These are phyloP conservation scores for Silybum marianum DNA, from an alignment of 129 eudicot species.

Conservation along the genomic window DNA sequence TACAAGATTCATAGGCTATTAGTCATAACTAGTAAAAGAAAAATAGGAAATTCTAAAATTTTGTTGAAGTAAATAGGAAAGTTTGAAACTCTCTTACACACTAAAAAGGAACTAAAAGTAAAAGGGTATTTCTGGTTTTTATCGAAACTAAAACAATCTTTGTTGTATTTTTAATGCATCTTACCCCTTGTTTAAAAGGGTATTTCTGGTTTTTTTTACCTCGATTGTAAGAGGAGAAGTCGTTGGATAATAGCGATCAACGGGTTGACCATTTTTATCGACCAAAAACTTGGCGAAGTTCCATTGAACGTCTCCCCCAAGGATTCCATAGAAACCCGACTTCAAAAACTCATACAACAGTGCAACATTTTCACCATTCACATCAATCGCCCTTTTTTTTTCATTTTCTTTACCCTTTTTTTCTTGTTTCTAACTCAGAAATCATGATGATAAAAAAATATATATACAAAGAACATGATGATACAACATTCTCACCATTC, in stretches of 20 bases:
- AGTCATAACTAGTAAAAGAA: too few relatives aligned
- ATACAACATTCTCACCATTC: background rate
- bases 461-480: too few relatives aligned
- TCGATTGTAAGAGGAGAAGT: constrained; percentile 87
- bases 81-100: too few relatives aligned
- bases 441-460: background rate
- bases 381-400: constrained; percentile 60
- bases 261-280: constrained; percentile 65
- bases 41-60: too few relatives aligned
- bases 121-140: too few relatives aligned
- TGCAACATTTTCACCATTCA: constrained; percentile 69
- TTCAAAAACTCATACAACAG: constrained; percentile 80
- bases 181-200: too few relatives aligned
- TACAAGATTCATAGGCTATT: too few relatives aligned
- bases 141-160: too few relatives aligned
- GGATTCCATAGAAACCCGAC: constrained; percentile 72
- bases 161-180: too few relatives aligned
- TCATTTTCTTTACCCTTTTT: background rate
- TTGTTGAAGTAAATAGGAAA: too few relatives aligned
- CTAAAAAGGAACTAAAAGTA: too few relatives aligned
- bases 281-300: constrained; percentile 90
- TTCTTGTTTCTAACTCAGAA: background rate
- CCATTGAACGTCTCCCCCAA: constrained; percentile 89
- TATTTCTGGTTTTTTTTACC: constrained; percentile 45
- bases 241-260: constrained; percentile 88